A percentile compares a stretch with the other conserved stretches of the same genome.
Conservation (phyloP, 352 stramenopile species). For the Pythium rishiriense region DNA sequence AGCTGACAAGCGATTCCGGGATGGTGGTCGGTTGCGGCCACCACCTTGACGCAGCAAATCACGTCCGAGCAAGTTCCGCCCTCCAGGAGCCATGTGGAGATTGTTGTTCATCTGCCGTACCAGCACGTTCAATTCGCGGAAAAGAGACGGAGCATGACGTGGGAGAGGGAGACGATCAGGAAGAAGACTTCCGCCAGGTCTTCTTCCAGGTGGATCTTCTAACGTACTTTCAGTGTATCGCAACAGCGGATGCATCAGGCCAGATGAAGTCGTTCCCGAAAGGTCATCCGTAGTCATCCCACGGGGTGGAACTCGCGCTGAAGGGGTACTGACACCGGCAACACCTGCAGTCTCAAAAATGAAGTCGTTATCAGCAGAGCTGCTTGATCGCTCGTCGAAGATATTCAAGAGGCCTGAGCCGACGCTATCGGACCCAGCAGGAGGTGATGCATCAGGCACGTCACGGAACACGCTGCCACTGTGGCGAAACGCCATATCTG, state of each 20-base stretch:
- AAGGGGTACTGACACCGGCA: background rate
- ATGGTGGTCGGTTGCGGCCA: constrained; percentile 50
- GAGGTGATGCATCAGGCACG: background rate
- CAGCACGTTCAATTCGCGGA: constrained; percentile 74
- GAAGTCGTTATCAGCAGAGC: constrained; percentile 24
- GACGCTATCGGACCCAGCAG: background rate
- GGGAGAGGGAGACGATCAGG: constrained; percentile 52
- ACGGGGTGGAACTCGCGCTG: background rate
- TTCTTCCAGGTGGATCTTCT: constrained; percentile 16
- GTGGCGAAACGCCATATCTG: constrained; percentile 30
- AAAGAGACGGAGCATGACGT: constrained; percentile 61
- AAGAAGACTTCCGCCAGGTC: constrained; percentile 12
- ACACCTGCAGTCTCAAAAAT: constrained; percentile 32
- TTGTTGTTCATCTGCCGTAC: constrained; percentile 80
- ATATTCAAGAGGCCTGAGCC: constrained; percentile 21
- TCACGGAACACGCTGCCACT: constrained; percentile 8
- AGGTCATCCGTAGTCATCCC: background rate
- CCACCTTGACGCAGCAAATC: constrained; percentile 49
- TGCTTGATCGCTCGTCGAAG: constrained; percentile 16
- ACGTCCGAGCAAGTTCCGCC: constrained; percentile 32
- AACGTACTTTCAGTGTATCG: constrained; percentile 8
- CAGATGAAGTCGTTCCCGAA: background rate
- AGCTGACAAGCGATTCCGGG: constrained; percentile 63
- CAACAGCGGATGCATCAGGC: constrained; percentile 24
- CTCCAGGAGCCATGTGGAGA: constrained; percentile 37